Evolutionary conservation across 2,329 filamentous ascomycete species (phyloP), one percentile per base, ranked within the genome.

Genomic region (Cladosporium austrohemisphaericum): DNA sequence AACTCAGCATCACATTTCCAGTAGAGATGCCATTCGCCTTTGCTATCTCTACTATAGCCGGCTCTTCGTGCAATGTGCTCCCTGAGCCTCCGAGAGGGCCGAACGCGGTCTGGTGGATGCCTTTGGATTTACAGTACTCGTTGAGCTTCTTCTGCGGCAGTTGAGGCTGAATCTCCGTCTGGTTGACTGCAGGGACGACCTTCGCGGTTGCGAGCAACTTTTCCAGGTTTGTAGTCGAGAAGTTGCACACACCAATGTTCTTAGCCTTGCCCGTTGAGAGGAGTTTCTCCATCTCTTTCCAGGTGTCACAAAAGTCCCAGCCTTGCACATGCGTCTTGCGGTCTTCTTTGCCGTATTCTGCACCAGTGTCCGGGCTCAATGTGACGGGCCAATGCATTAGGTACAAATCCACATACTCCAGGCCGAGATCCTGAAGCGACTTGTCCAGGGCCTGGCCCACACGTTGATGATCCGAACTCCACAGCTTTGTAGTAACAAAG

Each of bases 401-500:
- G 32, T 76, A 64, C 16, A 77, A 59, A 53, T 78, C 74, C 10
- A 78, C 67, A 56, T 77, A 76, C n/a, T 68, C 65, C 2, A 65
- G 65, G 19, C 65, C 64, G 31, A 76, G 61, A n/a, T 73, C 63
- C 51, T 67, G 62, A 18, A 76, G 63, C 23, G 66, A 69, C 7
- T 64, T 68, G 29, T 51, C 49, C 31, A 51, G 49, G 10, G 47
- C 35, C 11, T 38, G 36, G 18, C 19, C 36, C 9, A 38, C 36
- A 13, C 36, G 36, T 23, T 38, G 36, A n/a, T 38, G 36, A 14
- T 38, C 36, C 10, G 71, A 77, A 64, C 79, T 80, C 78, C 78
- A 83, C 10, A 82, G 68, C 66, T 83, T 83, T 52, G 74, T 76
- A 14, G 79, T 81, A 16, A 62, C 49, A 51, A 63, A 64, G 49